Evolutionary conservation across 495 filamentous ascomycete species (phyloP).

Genomic region (Acidiella bohemica): DNA sequence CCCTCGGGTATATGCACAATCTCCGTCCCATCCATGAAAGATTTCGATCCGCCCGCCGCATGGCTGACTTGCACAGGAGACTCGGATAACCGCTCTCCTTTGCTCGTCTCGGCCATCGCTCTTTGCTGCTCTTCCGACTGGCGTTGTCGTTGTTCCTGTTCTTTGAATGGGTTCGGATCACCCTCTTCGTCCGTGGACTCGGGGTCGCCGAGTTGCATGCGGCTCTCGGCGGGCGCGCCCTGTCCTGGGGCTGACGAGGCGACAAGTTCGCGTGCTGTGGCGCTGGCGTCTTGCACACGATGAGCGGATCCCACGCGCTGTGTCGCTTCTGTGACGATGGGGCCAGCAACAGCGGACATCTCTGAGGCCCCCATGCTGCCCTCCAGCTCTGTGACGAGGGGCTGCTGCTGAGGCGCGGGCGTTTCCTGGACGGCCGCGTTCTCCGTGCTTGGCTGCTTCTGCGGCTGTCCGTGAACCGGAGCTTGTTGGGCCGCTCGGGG

Average conservation of each 20-base stretch:
- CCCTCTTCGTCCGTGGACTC: slow-evolving; percentile 29
- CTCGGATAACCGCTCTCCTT: slow-evolving; percentile 42
- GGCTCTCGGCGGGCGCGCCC: no score
- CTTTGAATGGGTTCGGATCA: slow-evolving; percentile 26
- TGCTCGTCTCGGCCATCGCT: slow-evolving; percentile 14
- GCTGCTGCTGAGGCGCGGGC: no score
- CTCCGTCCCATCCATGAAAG: slow-evolving; percentile 18
- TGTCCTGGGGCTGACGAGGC: no score
- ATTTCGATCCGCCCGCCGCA: neutral
- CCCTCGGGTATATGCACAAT: slow-evolving; percentile 20
- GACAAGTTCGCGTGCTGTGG: no score
- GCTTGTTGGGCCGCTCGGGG: neutral
- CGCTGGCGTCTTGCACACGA: no score
- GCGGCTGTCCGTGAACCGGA: slow-evolving; percentile 59
- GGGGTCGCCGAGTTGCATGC: slow-evolving; percentile 35
- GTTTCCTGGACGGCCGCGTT: no score
- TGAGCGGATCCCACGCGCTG: slow-evolving; percentile 3
- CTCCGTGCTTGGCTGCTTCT: slow-evolving; percentile 44
- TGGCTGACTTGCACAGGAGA: slow-evolving; percentile 61
- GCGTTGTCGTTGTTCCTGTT: slow-evolving; percentile 15
- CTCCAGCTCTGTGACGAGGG: slow-evolving; percentile 12
- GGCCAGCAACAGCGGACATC: slow-evolving; percentile 6
- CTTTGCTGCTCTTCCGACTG: slow-evolving; percentile 5
- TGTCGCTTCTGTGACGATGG: neutral
- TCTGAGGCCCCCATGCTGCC: slow-evolving; percentile 9